Evolutionary conservation across 2,329 filamentous ascomycete genomes (phyloP), one percentile per base, ranked within the genome.

Genomic region (Aspergillus transmontanensis): DNA sequence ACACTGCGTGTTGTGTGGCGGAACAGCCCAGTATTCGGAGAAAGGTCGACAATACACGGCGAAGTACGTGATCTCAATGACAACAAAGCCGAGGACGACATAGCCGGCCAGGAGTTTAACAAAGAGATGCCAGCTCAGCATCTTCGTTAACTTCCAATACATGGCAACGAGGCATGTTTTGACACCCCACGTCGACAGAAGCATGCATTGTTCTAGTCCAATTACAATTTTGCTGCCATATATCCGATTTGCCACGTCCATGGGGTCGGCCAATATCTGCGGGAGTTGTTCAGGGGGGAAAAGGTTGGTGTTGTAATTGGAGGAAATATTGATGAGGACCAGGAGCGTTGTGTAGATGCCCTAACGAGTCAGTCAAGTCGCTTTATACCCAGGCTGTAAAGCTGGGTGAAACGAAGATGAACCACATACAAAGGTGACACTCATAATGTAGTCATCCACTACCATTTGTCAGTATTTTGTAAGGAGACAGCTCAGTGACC

Each of bases 81-180:
- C 72, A 61, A 83, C 71, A 62, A 83, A 84, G 26, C 78, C 74
- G 4, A 81, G 51, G 0, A 66, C 74, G n/a, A 82, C 77, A 64
- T 84, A 85, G 6, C 73, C 71, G 1, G 79, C 71, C 1, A 83
- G 75, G 10, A 74, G 67, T 32, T 79, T 74, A 57, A 84, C 78
- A 50, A 74, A 76, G 26, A 75, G 60, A 46, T 79, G 76, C 26
- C 28, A 23, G 28, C 76, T 70, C 34, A 71, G 69, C 36, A 75
- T 66, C 51, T 73, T 76, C 59, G 82, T 83, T 69, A 84, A 76
- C 14, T 81, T 75, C 65, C 76, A 76, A 66, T 83, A 84, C 67
- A 85, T 80, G 34, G 82, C 77, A 65, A 85, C 71, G 67, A 86
- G 77, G 67, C 83, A 84, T 28, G 79, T 75, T 66, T 86, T 86